A percentile compares a stretch with the other conserved stretches of the same genome.
These are phyloP conservation scores for Rhizophagus clarus DNA, from an alignment of 192 early-diverging fungal species.

Conservation along the genomic window DNA sequence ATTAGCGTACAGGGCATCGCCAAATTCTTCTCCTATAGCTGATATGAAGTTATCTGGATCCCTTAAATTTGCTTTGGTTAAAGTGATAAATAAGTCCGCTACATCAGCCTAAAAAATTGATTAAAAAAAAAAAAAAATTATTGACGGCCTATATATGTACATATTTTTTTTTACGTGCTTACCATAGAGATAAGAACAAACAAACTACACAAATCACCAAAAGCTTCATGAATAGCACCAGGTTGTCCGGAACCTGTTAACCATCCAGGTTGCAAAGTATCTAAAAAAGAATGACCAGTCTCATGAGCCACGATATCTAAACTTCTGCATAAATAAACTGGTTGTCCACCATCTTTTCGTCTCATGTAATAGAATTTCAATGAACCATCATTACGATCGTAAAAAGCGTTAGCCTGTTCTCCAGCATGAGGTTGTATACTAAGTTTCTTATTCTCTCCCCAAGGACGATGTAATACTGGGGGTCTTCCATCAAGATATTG, in stretches of 20 bases:
- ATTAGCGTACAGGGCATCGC: neutral
- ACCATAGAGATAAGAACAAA: slow-evolving; percentile 5
- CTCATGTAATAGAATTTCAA: neutral
- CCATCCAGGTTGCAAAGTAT: slow-evolving; percentile 2
- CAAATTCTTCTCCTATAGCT: slow-evolving; percentile 14
- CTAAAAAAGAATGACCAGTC: neutral
- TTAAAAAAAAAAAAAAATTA: neutral
- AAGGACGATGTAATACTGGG: neutral
- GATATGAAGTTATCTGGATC: neutral
- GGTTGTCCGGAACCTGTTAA: neutral
- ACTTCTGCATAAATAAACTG: slow-evolving; percentile 6
- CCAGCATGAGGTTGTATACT: slow-evolving; percentile 4
- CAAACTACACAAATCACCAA: slow-evolving; percentile 11
- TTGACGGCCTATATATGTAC: neutral
- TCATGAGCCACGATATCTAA: slow-evolving; percentile 16
- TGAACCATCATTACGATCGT: neutral
- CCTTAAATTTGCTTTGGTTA: neutral
- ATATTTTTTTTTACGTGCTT: neutral
- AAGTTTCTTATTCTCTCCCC: neutral
- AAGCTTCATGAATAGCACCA: slow-evolving; percentile 17
- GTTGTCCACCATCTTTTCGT: neutral
- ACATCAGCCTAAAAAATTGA: neutral
- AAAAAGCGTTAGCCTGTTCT: slow-evolving; percentile 3
- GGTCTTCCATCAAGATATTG: slow-evolving; percentile 14
- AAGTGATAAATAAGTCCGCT: neutral